Conservation (phyloP, 1,284 basidiomycete genomes). For the Ustilago hordei region DNA sequence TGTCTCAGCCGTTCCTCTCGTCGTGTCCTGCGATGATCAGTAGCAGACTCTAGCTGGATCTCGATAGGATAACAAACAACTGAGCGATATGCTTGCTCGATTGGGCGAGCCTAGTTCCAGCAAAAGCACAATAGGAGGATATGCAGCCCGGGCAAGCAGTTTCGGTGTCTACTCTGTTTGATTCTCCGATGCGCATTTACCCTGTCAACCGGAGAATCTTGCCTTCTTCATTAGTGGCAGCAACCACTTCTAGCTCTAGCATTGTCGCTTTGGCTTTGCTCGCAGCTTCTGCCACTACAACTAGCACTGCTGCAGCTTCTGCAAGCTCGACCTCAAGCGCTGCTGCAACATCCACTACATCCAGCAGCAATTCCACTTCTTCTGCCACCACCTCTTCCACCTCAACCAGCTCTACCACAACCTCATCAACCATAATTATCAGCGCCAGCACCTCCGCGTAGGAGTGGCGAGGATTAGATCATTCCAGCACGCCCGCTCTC, state of each 20-base stretch:
- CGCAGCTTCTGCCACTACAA: too few relatives aligned
- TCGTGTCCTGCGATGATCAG: too few relatives aligned
- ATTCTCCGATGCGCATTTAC: not conserved
- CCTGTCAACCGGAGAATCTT: not conserved
- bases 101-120: too few relatives aligned
- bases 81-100: not conserved
- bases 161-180: not conserved
- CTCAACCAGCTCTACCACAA: not conserved
- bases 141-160: not conserved
- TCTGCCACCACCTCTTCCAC: not conserved
- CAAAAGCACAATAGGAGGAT: not conserved
- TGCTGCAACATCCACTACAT: not conserved
- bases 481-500: conserved; percentile 23
- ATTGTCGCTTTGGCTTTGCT: too few relatives aligned
- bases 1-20: too few relatives aligned
- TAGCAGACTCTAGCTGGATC: too few relatives aligned
- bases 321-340: too few relatives aligned
- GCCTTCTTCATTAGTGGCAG: too few relatives aligned
- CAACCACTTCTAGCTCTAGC: too few relatives aligned
- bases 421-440: too few relatives aligned
- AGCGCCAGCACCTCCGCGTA: not conserved
- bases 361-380: not conserved
- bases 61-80: too few relatives aligned
- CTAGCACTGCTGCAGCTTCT: too few relatives aligned
- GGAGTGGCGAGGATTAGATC: conserved; percentile 1